Evolutionary conservation across 139 green algal species (phyloP).

Genomic region (Chlamydomonas eustigma): DNA sequence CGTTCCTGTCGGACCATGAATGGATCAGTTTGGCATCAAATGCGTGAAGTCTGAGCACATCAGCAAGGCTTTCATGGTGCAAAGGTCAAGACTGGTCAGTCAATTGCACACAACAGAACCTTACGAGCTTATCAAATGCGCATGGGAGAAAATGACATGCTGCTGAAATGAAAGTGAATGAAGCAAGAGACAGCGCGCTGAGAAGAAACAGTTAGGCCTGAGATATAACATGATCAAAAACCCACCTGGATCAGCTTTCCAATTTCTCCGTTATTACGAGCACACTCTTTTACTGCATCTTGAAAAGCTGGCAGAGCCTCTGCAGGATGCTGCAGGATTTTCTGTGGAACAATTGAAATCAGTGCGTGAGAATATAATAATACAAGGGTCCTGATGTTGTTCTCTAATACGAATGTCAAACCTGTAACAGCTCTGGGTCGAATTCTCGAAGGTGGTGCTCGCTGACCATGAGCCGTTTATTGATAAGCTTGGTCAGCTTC

Average conservation of each 20-base stretch:
- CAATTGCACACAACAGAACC: too few species aligned
- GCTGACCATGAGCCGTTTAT: slow-evolving; percentile 54
- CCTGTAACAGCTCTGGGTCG: slow-evolving; percentile 61
- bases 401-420: too few species aligned
- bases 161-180: too few species aligned
- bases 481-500: slow-evolving; percentile 28
- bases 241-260: not conserved
- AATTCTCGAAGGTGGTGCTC: slow-evolving; percentile 73
- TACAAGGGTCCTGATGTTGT: too few species aligned
- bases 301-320: slow-evolving; percentile 82
- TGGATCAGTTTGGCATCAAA: too few species aligned
- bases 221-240: not conserved
- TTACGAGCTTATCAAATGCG: too few species aligned
- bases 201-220: not conserved
- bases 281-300: slow-evolving; percentile 76
- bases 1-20: slow-evolving; percentile 18
- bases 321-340: slow-evolving; percentile 65
- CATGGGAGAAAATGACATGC: too few species aligned
- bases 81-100: too few species aligned
- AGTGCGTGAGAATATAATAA: too few species aligned
- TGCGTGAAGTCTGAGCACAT: too few species aligned
- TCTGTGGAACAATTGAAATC: too few species aligned
- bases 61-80: too few species aligned
- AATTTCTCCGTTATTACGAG: not conserved
- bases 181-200: not conserved